Evolutionary conservation across 108 stramenopile species (phyloP).

Genomic region (Cyclotella kingstonii): DNA sequence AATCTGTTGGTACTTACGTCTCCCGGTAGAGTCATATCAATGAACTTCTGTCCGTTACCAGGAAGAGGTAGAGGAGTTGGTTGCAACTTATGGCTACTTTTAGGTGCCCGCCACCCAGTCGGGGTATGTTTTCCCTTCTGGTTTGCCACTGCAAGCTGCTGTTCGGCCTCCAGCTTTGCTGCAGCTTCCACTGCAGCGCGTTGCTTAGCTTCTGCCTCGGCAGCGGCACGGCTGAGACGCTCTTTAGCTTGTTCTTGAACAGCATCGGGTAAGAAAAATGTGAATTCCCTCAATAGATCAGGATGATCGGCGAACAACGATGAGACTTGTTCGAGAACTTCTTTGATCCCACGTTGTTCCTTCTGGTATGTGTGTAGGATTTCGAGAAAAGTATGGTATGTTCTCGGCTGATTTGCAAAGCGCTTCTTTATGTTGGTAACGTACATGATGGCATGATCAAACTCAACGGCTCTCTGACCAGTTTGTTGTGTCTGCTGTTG

Average conservation of each 20-base stretch:
- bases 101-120: constrained; percentile 43
- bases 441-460: constrained; percentile 93
- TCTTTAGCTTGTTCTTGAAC: constrained; percentile 92
- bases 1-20: constrained; percentile 18
- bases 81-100: background rate
- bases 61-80: constrained; percentile 21
- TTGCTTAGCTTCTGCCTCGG: constrained; percentile 82
- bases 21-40: constrained; percentile 71
- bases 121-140: constrained; percentile 31
- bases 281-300: constrained; percentile 90
- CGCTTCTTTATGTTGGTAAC: constrained; percentile 92
- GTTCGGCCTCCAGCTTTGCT: constrained; percentile 37
- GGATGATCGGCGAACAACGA: constrained; percentile 90
- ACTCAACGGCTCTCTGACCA: constrained; percentile 55
- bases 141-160: constrained; percentile 19
- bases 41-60: constrained; percentile 42
- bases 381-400: constrained; percentile 88
- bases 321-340: constrained; percentile 90
- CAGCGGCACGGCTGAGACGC: constrained; percentile 79
- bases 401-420: constrained; percentile 85
- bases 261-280: constrained; percentile 93
- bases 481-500: constrained; percentile 19
- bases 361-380: constrained; percentile 94
- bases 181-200: constrained; percentile 51
- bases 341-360: constrained; percentile 93